Conservation (phyloP, 352 stramenopile genomes). For the Phytophthora cryptogea region DNA sequence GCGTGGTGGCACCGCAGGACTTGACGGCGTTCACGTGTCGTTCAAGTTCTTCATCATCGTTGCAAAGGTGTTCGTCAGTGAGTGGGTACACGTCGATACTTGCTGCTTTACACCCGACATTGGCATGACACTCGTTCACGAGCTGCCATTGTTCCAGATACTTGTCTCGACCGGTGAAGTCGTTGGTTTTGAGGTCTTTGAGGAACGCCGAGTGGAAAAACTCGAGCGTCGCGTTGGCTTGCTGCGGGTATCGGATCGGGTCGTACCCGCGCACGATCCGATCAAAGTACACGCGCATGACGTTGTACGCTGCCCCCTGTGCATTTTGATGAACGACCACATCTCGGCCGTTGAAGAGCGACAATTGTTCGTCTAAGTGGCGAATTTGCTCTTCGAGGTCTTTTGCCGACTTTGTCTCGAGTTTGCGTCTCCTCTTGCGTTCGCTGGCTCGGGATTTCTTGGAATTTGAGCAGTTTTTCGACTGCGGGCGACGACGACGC, state of each 20-base stretch:
- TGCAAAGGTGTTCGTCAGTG: slow-evolving; percentile 7
- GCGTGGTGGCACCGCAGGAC: slow-evolving; percentile 32
- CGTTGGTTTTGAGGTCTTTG: slow-evolving; percentile 38
- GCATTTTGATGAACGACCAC: slow-evolving; percentile 26
- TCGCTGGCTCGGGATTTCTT: slow-evolving; percentile 3
- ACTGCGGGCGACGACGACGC: background rate
- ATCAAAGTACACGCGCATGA: slow-evolving; percentile 40
- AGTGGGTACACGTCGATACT: slow-evolving; percentile 17
- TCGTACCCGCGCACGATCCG: slow-evolving; percentile 36
- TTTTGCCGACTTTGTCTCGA: background rate
- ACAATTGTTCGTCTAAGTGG: background rate
- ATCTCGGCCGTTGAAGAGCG: too few species aligned
- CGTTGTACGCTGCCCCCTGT: slow-evolving; percentile 25
- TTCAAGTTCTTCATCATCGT: slow-evolving; percentile 5
- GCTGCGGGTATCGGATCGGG: slow-evolving; percentile 5
- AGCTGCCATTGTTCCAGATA: slow-evolving; percentile 50
- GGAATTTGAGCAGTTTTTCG: slow-evolving; percentile 9
- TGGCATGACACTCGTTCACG: slow-evolving; percentile 35
- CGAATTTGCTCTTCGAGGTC: slow-evolving; percentile 13
- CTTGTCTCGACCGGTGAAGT: slow-evolving; percentile 35
- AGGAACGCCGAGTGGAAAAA: slow-evolving; percentile 37
- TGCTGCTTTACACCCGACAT: slow-evolving; percentile 14
- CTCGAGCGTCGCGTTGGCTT: slow-evolving; percentile 4
- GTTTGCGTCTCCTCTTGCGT: slow-evolving; percentile 1
- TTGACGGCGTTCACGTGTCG: slow-evolving; percentile 37